phyloP scores from a whole-genome alignment of 306 rosid genomes.

The Macrotyloma uniflorum region DNA sequence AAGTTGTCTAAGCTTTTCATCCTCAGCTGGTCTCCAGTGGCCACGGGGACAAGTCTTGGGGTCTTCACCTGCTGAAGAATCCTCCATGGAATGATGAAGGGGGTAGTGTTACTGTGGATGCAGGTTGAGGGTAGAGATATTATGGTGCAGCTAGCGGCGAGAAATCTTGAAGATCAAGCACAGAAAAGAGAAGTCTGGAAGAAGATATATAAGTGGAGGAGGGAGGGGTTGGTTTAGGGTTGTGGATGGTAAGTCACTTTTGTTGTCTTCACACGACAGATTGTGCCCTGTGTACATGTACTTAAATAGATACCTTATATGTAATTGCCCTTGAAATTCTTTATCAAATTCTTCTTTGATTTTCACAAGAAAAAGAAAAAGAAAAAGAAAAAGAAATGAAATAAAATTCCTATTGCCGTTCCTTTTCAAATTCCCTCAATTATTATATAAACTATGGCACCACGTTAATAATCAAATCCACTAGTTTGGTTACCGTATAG shows the following conservation, averaged over 20 bases:
- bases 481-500: conserved; percentile 59
- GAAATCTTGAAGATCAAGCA: conserved; percentile 49
- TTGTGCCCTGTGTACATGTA: conserved; percentile 41
- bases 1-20: conserved; percentile 77
- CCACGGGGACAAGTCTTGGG: conserved; percentile 74
- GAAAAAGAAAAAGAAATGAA: neutral
- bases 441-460: conserved; percentile 36
- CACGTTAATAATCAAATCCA: conserved; percentile 45
- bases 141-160: neutral
- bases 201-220: conserved; percentile 59
- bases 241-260: conserved; percentile 99
- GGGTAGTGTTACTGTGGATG: conserved; percentile 7
- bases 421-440: conserved; percentile 33
- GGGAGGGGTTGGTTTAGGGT: conserved; percentile 83
- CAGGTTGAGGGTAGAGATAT: neutral
- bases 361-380: neutral
- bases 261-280: conserved; percentile 98
- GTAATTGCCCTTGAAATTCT: too few species aligned
- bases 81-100: conserved; percentile 54
- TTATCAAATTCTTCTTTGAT: conserved; percentile 39
- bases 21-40: conserved; percentile 95
- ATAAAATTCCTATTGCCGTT: conserved; percentile 5
- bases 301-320: conserved; percentile 20
- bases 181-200: conserved; percentile 40
- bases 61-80: conserved; percentile 56